A percentile compares a stretch with the other conserved stretches of the same genome.
These are phyloP conservation scores for Multifurca ochricompacta DNA, from an alignment of 768 basidiomycete genomes.

Conservation along the genomic window DNA sequence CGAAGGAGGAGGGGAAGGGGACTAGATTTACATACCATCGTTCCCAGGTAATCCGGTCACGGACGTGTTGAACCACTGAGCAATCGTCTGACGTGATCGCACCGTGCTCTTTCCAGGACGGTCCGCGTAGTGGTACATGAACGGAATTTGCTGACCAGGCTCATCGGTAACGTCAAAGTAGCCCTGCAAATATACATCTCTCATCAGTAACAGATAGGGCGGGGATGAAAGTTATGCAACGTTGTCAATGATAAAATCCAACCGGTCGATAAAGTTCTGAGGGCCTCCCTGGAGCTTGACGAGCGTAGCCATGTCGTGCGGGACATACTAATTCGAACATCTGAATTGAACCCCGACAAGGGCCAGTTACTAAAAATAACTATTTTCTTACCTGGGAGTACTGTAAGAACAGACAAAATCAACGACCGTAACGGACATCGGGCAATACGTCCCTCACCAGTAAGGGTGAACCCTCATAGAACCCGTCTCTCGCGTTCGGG, in stretches of 20 bases:
- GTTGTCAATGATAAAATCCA: slow-evolving; percentile 52
- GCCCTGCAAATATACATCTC: slow-evolving; percentile 27
- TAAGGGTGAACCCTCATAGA: slow-evolving; percentile 58
- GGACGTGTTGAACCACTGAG: slow-evolving; percentile 49
- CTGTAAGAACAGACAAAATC: background rate
- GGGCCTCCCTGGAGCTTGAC: slow-evolving; percentile 54
- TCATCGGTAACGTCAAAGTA: slow-evolving; percentile 61
- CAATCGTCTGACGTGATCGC: slow-evolving; percentile 46
- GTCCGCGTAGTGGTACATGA: slow-evolving; percentile 65
- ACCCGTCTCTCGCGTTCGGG: slow-evolving; percentile 48
- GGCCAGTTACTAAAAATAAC: too few relatives aligned
- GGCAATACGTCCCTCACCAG: slow-evolving; percentile 34
- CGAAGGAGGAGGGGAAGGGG: background rate
- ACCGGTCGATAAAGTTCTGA: slow-evolving; percentile 43
- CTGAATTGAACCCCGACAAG: too few relatives aligned
- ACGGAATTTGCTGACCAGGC: slow-evolving; percentile 60
- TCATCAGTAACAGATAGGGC: background rate
- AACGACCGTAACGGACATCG: background rate
- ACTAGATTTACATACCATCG: slow-evolving; percentile 38
- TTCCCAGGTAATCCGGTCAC: slow-evolving; percentile 54
- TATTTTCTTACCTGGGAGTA: background rate
- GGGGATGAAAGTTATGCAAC: slow-evolving; percentile 25
- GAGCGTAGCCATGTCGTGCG: slow-evolving; percentile 56
- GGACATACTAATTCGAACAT: too few relatives aligned
- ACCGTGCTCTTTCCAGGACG: slow-evolving; percentile 52